These are phyloP conservation scores for Kwoniella europaea DNA, from an alignment of 768 basidiomycete species.

Conservation along the genomic window DNA sequence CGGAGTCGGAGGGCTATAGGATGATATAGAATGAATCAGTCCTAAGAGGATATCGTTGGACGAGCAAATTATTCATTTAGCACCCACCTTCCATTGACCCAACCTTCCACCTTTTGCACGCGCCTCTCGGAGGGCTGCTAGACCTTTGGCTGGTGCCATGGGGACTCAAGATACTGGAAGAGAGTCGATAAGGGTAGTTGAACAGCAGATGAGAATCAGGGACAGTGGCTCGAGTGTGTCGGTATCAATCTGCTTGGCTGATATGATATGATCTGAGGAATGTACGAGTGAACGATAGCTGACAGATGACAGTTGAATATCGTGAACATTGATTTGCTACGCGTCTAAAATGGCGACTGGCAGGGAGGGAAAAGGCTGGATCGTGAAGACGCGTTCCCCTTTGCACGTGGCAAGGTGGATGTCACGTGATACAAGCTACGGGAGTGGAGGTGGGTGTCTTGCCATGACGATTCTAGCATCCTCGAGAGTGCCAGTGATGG, in stretches of 20 bases:
- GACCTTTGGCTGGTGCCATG: constrained; percentile 31
- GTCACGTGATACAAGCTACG: not conserved
- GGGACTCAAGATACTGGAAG: not conserved
- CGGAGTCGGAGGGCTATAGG: constrained; percentile 64
- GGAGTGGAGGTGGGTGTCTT: not conserved
- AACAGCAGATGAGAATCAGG: too few species aligned
- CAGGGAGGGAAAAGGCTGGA: too few species aligned
- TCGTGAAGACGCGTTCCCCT: not conserved
- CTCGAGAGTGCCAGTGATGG: not conserved
- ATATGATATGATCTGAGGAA: not conserved
- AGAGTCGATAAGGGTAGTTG: too few species aligned
- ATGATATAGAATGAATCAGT: not conserved
- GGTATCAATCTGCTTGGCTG: not conserved
- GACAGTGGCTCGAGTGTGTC: not conserved
- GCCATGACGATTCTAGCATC: constrained; percentile 1
- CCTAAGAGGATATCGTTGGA: too few species aligned
- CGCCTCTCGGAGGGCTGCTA: constrained; percentile 59
- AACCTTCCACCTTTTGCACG: constrained; percentile 57
- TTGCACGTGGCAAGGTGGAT: not conserved
- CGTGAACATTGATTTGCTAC: not conserved
- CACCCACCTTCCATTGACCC: constrained; percentile 57
- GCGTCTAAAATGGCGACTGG: too few species aligned
- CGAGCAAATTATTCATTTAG: not conserved
- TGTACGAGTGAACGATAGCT: not conserved
- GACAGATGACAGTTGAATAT: not conserved